Base-by-base conservation (phyloP, 2,329 filamentous ascomycete species). In the Fusarium concolor region DNA sequence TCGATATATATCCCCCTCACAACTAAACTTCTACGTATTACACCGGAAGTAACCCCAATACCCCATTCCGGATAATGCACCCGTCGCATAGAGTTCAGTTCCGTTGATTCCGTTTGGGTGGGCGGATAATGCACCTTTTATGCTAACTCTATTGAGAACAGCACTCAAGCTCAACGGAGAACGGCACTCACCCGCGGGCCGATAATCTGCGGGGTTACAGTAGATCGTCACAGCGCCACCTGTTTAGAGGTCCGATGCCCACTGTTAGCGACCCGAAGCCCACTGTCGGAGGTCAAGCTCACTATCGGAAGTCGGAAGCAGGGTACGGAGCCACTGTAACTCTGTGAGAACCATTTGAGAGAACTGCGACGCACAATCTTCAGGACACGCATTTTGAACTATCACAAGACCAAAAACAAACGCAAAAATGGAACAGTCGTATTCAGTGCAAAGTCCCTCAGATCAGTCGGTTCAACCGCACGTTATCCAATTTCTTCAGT, bases 231-330 rank as follows among this genome's bases (percentile, higher is more conserved):
- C 38, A 26, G 20, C 35, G 44, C n/a, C 41, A 35, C 41, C n/a
- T 55, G 29, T n/a, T 10, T 38, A 28, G 24, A 43, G 47, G 26
- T 45, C 60, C 65, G 65, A 53, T 50, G 38, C 20, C 49, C 22
- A 24, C 22, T 24, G 22, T 24, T 6, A 24, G 22, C 4, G 33
- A 45, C 31, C 60, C 65, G 65, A 53, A 53, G 38, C 20, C 49
- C 22, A 41, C 24, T 29, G 47, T 68, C 65, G 65, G 65, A 61
- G 39, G 60, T 65, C 65, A 53, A 53, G 33, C 20, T 39, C 22
- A 41, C 24, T 29, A 54, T 68, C 65, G 65, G 65, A 61, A 43
- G 55, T 68, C 65, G 65, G 65, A 50, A 68, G 61, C 45, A 45
- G 60, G 65, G 49, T 68, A 14, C 17, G 9, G 3, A 3, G 35